phyloP scores from a whole-genome alignment of 2,329 filamentous ascomycete species.

The Botryosphaeria dothidea region DNA sequence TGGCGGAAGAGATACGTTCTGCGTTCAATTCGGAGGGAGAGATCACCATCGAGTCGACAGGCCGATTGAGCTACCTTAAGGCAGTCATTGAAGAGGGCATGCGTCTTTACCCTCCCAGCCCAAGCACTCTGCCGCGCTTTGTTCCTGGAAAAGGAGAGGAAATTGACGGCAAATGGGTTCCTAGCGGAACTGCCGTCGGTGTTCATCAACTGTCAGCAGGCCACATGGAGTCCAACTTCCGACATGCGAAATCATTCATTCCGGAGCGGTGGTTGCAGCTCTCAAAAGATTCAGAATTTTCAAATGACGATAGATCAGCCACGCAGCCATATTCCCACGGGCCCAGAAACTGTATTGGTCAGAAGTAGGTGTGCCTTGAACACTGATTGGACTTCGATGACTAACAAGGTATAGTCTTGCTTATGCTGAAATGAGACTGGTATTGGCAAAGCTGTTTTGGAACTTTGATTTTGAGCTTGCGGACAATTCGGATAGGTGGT shows the following conservation, averaged over 20 bases:
- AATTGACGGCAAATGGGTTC: slow-evolving; percentile 24
- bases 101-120: slow-evolving; percentile 46
- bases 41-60: background rate
- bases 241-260: slow-evolving; percentile 19
- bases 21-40: slow-evolving; percentile 12
- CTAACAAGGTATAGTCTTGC: slow-evolving; percentile 28
- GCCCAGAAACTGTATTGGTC: slow-evolving; percentile 37
- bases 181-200: slow-evolving; percentile 29
- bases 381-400: background rate
- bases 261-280: slow-evolving; percentile 39
- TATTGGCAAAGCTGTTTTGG: slow-evolving; percentile 40
- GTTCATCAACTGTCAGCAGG: slow-evolving; percentile 22
- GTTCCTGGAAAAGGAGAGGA: slow-evolving; percentile 32
- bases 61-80: background rate
- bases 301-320: slow-evolving; percentile 29
- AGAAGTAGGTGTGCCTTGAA: slow-evolving; percentile 22
- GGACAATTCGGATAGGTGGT: slow-evolving; percentile 20
- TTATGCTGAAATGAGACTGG: slow-evolving; percentile 38
- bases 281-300: slow-evolving; percentile 25
- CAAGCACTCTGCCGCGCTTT: slow-evolving; percentile 33
- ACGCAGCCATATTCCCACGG: slow-evolving; percentile 37
- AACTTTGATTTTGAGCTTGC: slow-evolving; percentile 39
- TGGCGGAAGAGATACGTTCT: slow-evolving; percentile 8
- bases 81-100: slow-evolving; percentile 43
- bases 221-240: slow-evolving; percentile 24